A percentile compares a stretch with the other conserved stretches of the same genome.
These are phyloP conservation scores for Penicillium sp. DNA, from an alignment of 2,329 filamentous ascomycete genomes.

Conservation along the genomic window DNA sequence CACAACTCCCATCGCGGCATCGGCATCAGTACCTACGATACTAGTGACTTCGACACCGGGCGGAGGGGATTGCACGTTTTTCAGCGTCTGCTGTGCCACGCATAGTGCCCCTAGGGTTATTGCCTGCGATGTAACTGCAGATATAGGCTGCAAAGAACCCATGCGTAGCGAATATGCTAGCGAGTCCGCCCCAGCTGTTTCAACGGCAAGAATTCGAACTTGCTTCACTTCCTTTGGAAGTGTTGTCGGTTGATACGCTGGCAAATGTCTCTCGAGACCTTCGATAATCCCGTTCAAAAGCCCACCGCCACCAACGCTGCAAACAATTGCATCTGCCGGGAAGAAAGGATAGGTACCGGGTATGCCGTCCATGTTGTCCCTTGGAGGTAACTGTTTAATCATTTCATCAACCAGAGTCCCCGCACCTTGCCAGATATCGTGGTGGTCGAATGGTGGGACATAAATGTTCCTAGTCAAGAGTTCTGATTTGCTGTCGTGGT, in stretches of 20 bases:
- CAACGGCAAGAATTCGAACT: conserved; percentile 61
- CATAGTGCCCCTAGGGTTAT: conserved; percentile 66
- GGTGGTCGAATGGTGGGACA: conserved; percentile 41
- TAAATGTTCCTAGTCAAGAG: conserved; percentile 29
- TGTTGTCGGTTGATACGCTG: background rate
- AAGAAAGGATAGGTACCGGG: conserved; percentile 13
- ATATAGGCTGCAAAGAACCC: conserved; percentile 56
- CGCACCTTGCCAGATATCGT: conserved; percentile 37
- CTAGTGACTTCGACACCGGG: conserved; percentile 49
- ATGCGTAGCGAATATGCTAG: conserved; percentile 60
- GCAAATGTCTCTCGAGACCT: conserved; percentile 50
- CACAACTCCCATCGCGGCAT: conserved; percentile 72
- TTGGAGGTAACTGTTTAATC: conserved; percentile 31
- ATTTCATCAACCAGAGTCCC: conserved; percentile 39
- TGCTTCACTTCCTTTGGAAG: conserved; percentile 15
- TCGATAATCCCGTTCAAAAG: conserved; percentile 70
- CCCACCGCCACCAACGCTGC: conserved; percentile 74
- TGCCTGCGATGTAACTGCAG: conserved; percentile 69
- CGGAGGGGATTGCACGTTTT: conserved; percentile 52
- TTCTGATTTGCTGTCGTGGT: conserved; percentile 4
- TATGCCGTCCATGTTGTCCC: conserved; percentile 2
- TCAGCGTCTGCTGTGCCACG: conserved; percentile 64
- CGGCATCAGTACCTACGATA: conserved; percentile 66
- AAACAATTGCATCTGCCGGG: conserved; percentile 67
- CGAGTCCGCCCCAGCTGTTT: conserved; percentile 70